Base-by-base conservation (phyloP, 805 yeast genomes). In the Yamadazyma akitaensis region DNA sequence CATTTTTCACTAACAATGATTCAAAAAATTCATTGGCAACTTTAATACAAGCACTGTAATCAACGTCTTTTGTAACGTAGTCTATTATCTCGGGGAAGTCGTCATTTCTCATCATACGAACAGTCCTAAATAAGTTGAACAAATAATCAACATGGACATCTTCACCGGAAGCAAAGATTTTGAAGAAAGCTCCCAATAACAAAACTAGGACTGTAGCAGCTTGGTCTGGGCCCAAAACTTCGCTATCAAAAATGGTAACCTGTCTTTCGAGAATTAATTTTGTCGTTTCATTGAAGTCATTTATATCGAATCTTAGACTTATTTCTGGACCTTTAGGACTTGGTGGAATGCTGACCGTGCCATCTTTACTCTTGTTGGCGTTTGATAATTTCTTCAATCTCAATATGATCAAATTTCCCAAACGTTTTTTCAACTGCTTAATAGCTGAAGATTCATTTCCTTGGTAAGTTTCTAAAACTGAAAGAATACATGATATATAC, bases 81-180 rank as follows among this genome's bases (percentile, higher is more conserved):
- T 39, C 37, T 12, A 55, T 43, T 11, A 66, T 53, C 10, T 51
- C 43, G 0, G 40, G 44, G 42, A 68, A 62, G 1, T 61, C 56
- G 2, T 57, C 56, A 30, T 61, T 65, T 14, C 64, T 55, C 56
- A 68, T 61, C 50, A 72, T 59, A 36, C 57, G 61, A 12, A 62
- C 58, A 1, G 73, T 62, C 34, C 77, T 49, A 13, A 70, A 49
- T 24, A 70, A 64, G 42, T 64, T 71, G 47, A 71, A 66, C 11
- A 63, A 50, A 37, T 63, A 55, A 43, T 62, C 73, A 2, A 57
- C 42, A 35, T 53, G 51, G 10, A 46, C 45, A 3, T 40, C 31
- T 42, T 63, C 67, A 5, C 49, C 46, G 2, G 47, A 48, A 5
- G 50, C 40, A 2, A 48, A 25, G 14, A 60, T 34, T 37, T 54